These are phyloP conservation scores for Populus hybrid DNA, from an alignment of 441 rosid species.

Conservation along the genomic window DNA sequence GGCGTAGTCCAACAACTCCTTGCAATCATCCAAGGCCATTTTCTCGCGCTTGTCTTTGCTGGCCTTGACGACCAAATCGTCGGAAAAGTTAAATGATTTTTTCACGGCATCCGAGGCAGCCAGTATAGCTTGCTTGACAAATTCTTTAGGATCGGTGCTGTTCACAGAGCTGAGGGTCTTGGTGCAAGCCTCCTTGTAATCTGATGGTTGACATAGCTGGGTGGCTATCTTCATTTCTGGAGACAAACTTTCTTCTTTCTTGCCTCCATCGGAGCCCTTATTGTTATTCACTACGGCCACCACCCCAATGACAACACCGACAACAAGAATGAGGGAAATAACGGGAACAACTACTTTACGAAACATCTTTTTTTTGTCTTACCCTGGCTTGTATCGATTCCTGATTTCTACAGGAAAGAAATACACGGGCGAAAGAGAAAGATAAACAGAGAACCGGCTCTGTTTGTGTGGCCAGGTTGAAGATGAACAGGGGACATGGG, in stretches of 20 bases:
- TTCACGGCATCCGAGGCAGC: conserved; percentile 53
- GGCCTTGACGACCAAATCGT: conserved; percentile 26
- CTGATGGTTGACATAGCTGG: conserved; percentile 53
- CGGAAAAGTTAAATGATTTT: conserved; percentile 42
- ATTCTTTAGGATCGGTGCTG: conserved; percentile 54
- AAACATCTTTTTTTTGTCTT: conserved; percentile 22
- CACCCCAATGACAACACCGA: conserved; percentile 57
- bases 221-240: conserved; percentile 36
- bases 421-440: too few relatives aligned
- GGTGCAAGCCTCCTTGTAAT: conserved; percentile 58
- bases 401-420: too few relatives aligned
- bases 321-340: conserved; percentile 54
- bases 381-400: too few relatives aligned
- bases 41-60: conserved; percentile 22
- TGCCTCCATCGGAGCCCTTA: neutral
- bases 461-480: too few relatives aligned
- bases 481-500: too few relatives aligned
- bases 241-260: conserved; percentile 11
- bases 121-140: conserved; percentile 56
- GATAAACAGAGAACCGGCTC: too few relatives aligned
- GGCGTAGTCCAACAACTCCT: conserved; percentile 63
- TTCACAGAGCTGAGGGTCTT: conserved; percentile 45
- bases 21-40: conserved; percentile 39
- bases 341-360: conserved; percentile 43
- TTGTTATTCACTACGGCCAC: conserved; percentile 31